Percentiles rank a stretch among this genome's conserved stretches.
Evolutionary conservation across 495 filamentous ascomycete species (phyloP).

Genomic region (Hyaloscypha hepaticicola): DNA sequence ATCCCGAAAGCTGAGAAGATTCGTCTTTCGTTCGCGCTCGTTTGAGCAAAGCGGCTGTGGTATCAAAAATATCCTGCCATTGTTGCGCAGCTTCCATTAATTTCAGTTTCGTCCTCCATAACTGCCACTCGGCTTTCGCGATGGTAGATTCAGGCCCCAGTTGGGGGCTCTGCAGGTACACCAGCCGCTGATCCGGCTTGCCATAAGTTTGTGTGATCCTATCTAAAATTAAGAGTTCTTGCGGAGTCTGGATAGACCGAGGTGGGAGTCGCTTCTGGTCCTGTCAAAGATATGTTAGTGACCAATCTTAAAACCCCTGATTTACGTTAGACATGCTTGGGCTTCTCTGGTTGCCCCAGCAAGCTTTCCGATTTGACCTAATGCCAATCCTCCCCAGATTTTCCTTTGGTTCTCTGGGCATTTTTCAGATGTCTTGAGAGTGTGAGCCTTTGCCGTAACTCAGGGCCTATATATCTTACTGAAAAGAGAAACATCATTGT

Average conservation of each 20-base stretch:
- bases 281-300: conserved; percentile 8
- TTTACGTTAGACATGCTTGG: conserved; percentile 14
- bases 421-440: conserved; percentile 15
- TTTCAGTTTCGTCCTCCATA: conserved; percentile 26
- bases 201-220: conserved; percentile 19
- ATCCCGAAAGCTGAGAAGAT: conserved; percentile 20
- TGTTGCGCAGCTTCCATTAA: conserved; percentile 19
- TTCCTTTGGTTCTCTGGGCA: conserved; percentile 26
- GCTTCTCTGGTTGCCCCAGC: conserved; percentile 22
- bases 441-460: not conserved
- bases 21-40: conserved; percentile 29
- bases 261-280: conserved; percentile 22
- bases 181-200: conserved; percentile 21
- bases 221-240: conserved; percentile 31
- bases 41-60: conserved; percentile 15
- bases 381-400: conserved; percentile 27
- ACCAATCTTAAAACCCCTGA: not conserved
- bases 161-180: conserved; percentile 27
- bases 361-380: conserved; percentile 27
- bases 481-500: conserved; percentile 29
- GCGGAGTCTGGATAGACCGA: conserved; percentile 30
- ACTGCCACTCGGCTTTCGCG: conserved; percentile 32
- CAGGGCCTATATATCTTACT: conserved; percentile 1
- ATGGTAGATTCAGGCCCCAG: conserved; percentile 29
- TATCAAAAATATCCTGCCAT: conserved; percentile 31